Evolutionary conservation across 495 filamentous ascomycete species (phyloP).

Genomic region (Aspergillus haitiensis): DNA sequence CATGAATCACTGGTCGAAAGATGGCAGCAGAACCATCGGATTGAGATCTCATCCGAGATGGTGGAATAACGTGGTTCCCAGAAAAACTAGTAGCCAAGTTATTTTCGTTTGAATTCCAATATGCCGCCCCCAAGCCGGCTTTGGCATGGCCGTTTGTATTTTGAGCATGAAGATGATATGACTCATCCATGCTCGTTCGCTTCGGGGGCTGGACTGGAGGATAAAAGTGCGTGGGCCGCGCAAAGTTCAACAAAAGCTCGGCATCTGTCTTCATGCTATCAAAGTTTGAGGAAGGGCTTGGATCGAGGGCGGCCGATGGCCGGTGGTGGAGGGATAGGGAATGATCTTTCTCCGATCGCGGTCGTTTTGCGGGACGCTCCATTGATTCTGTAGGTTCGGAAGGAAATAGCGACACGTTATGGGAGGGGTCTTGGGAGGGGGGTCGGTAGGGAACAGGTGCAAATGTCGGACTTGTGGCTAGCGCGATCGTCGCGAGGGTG

Average conservation of each 20-base stretch:
- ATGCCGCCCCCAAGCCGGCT: constrained; percentile 25
- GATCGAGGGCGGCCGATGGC: constrained; percentile 40
- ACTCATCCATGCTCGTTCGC: constrained; percentile 42
- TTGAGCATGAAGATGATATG: constrained; percentile 28
- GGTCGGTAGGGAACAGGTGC: constrained; percentile 37
- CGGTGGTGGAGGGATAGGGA: constrained; percentile 45
- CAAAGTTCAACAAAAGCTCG: constrained; percentile 52
- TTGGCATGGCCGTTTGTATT: constrained; percentile 30
- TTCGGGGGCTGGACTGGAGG: constrained; percentile 31
- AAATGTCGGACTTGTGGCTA: constrained; percentile 52
- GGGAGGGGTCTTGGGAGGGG: constrained; percentile 34
- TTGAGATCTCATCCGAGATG: constrained; percentile 46
- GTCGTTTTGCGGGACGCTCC: constrained; percentile 60
- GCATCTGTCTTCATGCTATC: constrained; percentile 56
- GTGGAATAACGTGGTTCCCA: constrained; percentile 26
- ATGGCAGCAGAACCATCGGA: constrained; percentile 49
- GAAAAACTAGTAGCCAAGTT: constrained; percentile 17
- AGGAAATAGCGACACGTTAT: constrained; percentile 36
- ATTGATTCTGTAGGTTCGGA: constrained; percentile 28
- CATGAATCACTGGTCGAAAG: constrained; percentile 41
- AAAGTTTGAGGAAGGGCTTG: constrained; percentile 41
- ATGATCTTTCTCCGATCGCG: constrained; percentile 56
- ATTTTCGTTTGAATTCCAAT: constrained; percentile 19
- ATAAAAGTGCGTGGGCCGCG: constrained; percentile 42
- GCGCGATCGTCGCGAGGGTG: constrained; percentile 55